These are phyloP conservation scores for Phytopythium boreale DNA, from an alignment of 352 stramenopile genomes.

Conservation along the genomic window DNA sequence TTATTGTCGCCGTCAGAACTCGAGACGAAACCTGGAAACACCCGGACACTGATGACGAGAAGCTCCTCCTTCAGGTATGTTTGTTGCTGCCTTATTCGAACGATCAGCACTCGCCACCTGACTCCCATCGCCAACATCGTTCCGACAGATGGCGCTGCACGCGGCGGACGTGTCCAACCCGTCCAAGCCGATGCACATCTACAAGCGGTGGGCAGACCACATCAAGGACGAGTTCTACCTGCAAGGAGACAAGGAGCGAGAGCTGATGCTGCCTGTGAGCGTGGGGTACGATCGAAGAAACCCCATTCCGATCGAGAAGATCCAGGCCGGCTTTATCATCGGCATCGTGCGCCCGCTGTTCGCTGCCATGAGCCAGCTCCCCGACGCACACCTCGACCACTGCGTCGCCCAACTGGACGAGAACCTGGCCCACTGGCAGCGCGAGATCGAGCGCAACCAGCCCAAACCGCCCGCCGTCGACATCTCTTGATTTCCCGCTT, in stretches of 20 bases:
- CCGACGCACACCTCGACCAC: conserved; percentile 43
- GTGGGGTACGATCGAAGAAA: conserved; percentile 89
- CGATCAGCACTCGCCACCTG: background rate
- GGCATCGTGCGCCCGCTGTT: conserved; percentile 88
- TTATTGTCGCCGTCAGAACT: conserved; percentile 13
- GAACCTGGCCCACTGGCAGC: conserved; percentile 69
- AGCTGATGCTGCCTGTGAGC: conserved; percentile 80
- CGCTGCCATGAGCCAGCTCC: conserved; percentile 48
- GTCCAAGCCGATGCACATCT: conserved; percentile 73
- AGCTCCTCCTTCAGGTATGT: conserved; percentile 56
- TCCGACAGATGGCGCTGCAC: conserved; percentile 67
- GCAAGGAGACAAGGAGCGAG: conserved; percentile 93
- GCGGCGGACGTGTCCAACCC: conserved; percentile 94
- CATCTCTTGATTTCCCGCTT: background rate
- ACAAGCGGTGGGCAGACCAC: conserved; percentile 85
- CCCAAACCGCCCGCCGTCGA: conserved; percentile 8
- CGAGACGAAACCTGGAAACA: conserved; percentile 52
- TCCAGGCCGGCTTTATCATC: conserved; percentile 94
- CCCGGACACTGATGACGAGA: conserved; percentile 61
- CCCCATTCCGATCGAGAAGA: conserved; percentile 83
- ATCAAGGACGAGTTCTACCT: conserved; percentile 94
- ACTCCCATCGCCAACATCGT: background rate
- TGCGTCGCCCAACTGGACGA: conserved; percentile 66
- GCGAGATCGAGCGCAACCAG: conserved; percentile 52
- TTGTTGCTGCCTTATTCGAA: background rate